Percentiles rank a stretch among this genome's conserved stretches.
Evolutionary conservation across 1,139 yeast genomes (phyloP).

Genomic region (Candida sp.): DNA sequence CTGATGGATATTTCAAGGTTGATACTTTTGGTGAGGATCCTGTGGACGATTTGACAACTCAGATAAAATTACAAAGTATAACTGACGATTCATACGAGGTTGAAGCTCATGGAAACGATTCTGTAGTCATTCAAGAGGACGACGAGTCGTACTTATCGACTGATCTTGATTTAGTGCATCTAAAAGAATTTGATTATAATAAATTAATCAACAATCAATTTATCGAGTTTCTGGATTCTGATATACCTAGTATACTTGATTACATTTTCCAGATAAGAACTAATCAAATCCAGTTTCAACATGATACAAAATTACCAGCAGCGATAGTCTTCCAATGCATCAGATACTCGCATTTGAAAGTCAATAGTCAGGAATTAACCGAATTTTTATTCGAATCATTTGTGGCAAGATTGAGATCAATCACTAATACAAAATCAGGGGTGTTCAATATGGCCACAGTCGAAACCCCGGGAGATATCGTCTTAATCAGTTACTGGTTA

Average conservation of each 20-base stretch:
- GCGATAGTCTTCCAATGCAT: slow-evolving; percentile 64
- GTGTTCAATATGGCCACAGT: slow-evolving; percentile 45
- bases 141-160: slow-evolving; percentile 28
- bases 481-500: slow-evolving; percentile 69
- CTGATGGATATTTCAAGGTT: slow-evolving; percentile 12
- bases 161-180: slow-evolving; percentile 26
- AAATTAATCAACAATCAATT: slow-evolving; percentile 43
- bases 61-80: slow-evolving; percentile 52
- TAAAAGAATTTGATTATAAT: slow-evolving; percentile 45
- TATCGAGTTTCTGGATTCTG: slow-evolving; percentile 63
- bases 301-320: slow-evolving; percentile 64
- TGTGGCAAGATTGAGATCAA: slow-evolving; percentile 57
- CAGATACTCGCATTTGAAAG: slow-evolving; percentile 58
- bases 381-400: slow-evolving; percentile 59
- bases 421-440: slow-evolving; percentile 59
- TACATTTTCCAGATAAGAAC: slow-evolving; percentile 46
- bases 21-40: slow-evolving; percentile 23
- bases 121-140: slow-evolving; percentile 16
- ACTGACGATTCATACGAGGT: slow-evolving; percentile 18
- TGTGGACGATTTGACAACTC: slow-evolving; percentile 37
- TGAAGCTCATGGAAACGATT: slow-evolving; percentile 20
- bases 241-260: slow-evolving; percentile 59
- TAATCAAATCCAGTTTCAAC: slow-evolving; percentile 30
- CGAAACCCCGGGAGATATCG: slow-evolving; percentile 60
- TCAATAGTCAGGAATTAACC: slow-evolving; percentile 50